These are phyloP conservation scores for Roridomyces roridus DNA, from an alignment of 768 basidiomycete species.

Conservation along the genomic window DNA sequence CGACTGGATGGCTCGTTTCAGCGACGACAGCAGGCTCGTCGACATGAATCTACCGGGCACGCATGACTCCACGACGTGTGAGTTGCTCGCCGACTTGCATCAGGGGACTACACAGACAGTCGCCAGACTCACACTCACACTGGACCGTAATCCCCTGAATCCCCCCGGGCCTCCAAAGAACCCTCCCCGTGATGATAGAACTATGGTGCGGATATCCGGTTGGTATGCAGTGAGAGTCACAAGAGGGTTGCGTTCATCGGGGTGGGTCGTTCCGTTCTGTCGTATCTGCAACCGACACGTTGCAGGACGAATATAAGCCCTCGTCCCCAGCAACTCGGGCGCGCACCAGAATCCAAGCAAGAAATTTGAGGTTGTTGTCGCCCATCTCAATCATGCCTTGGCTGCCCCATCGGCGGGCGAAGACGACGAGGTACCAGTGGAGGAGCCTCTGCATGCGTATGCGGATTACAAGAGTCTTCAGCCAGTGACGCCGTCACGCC, in stretches of 20 bases:
- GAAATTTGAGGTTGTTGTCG: conserved; percentile 14
- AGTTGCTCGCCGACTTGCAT: conserved; percentile 8
- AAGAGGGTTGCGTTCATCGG: conserved; percentile 20
- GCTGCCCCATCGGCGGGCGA: neutral
- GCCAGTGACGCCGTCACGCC: conserved; percentile 18
- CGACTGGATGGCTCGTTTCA: conserved; percentile 53
- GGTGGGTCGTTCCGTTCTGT: neutral
- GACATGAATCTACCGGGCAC: conserved; percentile 61
- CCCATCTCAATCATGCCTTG: conserved; percentile 15
- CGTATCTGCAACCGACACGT: neutral
- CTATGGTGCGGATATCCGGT: conserved; percentile 20
- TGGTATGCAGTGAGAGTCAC: conserved; percentile 14
- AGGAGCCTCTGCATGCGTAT: conserved; percentile 18
- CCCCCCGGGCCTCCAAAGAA: no score
- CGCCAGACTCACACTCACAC: conserved; percentile 52
- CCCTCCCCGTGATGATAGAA: no score
- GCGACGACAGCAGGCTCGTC: conserved; percentile 48
- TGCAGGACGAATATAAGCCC: conserved; percentile 18
- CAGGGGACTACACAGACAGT: conserved; percentile 52
- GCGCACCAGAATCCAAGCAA: conserved; percentile 16
- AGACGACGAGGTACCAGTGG: neutral
- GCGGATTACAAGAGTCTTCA: conserved; percentile 1
- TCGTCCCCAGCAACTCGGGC: conserved; percentile 17
- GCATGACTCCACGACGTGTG: conserved; percentile 56
- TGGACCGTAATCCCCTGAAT: conserved; percentile 48